phyloP scores from a whole-genome alignment of 352 stramenopile species.

The Globisporangium middletonii region DNA sequence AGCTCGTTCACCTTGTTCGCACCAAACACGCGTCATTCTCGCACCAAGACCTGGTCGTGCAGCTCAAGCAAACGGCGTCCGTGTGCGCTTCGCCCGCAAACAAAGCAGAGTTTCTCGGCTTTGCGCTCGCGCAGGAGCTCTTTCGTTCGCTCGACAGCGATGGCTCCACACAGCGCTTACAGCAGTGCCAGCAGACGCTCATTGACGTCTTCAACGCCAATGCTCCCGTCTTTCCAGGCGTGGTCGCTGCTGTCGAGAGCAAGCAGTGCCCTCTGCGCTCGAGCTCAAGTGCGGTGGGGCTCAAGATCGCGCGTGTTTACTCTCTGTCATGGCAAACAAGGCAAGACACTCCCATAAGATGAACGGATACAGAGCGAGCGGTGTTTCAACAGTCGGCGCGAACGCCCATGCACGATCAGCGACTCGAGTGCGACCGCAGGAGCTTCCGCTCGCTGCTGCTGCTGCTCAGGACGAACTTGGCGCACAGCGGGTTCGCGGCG shows the following conservation, averaged over 20 bases:
- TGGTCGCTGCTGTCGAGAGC: constrained; percentile 32
- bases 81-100: too few species aligned
- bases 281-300: background rate
- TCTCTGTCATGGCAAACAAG: too few species aligned
- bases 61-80: too few species aligned
- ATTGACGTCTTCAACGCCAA: constrained; percentile 44
- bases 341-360: too few species aligned
- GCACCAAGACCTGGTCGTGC: background rate
- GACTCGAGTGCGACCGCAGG: too few species aligned
- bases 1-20: background rate
- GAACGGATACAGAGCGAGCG: too few species aligned
- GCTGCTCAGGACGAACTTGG: constrained; percentile 25
- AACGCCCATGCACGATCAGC: too few species aligned
- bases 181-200: constrained; percentile 13
- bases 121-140: too few species aligned
- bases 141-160: constrained; percentile 7
- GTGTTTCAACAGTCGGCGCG: too few species aligned
- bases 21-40: background rate
- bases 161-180: constrained; percentile 4
- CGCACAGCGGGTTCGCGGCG: constrained; percentile 23
- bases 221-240: constrained; percentile 21
- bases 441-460: background rate
- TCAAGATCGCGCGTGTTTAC: background rate
- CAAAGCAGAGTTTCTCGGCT: too few species aligned
- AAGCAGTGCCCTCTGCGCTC: constrained; percentile 3